These are phyloP conservation scores for Umbelopsis isabellina DNA, from an alignment of 192 early-diverging fungal genomes.

Conservation along the genomic window DNA sequence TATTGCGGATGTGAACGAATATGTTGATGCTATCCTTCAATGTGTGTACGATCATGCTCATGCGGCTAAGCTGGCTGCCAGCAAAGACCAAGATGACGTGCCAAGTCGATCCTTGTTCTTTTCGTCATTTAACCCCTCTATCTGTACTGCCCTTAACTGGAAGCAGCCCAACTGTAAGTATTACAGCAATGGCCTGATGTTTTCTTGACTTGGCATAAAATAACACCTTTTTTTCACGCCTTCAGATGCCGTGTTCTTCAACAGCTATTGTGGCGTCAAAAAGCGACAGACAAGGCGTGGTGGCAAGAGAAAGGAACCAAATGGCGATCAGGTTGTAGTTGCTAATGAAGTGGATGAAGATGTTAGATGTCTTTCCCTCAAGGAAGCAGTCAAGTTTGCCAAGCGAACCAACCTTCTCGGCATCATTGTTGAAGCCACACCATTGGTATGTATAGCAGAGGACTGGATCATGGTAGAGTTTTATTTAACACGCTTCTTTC, in stretches of 20 bases:
- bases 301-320: conserved; percentile 21
- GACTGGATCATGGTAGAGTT: not conserved
- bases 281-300: conserved; percentile 26
- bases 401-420: conserved; percentile 92
- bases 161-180: conserved; percentile 96
- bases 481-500: conserved; percentile 4
- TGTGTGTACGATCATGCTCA: conserved; percentile 79
- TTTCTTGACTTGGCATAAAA: too few relatives aligned
- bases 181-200: too few relatives aligned
- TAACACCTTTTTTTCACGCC: not conserved
- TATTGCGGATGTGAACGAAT: conserved; percentile 75
- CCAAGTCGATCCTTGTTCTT: conserved; percentile 63
- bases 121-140: conserved; percentile 86
- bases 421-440: conserved; percentile 87
- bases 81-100: conserved; percentile 24
- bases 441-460: conserved; percentile 65
- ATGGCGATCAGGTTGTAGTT: conserved; percentile 14
- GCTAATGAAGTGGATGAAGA: conserved; percentile 48
- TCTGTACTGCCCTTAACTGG: conserved; percentile 97
- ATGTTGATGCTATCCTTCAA: conserved; percentile 88
- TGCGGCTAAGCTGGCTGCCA: conserved; percentile 24
- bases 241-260: conserved; percentile 88
- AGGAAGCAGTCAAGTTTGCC: conserved; percentile 94
- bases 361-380: conserved; percentile 69
- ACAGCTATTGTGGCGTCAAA: conserved; percentile 65